Conservation (phyloP, 371 early-diverging fungal species). For the Mortierella sp. region DNA sequence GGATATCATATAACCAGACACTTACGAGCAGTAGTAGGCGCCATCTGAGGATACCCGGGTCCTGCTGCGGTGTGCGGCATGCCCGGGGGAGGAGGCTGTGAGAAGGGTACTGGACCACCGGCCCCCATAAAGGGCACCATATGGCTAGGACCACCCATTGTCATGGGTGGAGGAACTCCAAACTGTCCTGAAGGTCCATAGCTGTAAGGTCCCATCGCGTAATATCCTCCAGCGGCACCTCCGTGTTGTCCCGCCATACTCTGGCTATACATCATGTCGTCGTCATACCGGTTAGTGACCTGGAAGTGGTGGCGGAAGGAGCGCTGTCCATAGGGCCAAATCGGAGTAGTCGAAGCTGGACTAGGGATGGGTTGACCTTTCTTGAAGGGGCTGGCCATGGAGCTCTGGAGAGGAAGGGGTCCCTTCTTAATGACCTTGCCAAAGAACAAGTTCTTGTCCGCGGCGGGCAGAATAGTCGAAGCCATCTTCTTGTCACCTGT, state of each 20-base stretch:
- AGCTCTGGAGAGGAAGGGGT: constrained; percentile 21
- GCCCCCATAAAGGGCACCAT: constrained; percentile 33
- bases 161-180: constrained; percentile 38
- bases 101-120: constrained; percentile 34
- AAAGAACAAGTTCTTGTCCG: constrained; percentile 57
- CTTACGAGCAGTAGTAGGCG: constrained; percentile 41
- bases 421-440: constrained; percentile 43
- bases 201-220: constrained; percentile 34
- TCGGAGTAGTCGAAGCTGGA: constrained; percentile 30
- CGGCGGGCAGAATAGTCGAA: constrained; percentile 1
- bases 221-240: constrained; percentile 28
- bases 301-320: constrained; percentile 41
- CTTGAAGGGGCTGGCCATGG: constrained; percentile 48
- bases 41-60: constrained; percentile 42
- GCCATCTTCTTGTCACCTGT: constrained; percentile 30
- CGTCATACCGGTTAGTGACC: constrained; percentile 41
- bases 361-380: constrained; percentile 22
- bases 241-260: constrained; percentile 28
- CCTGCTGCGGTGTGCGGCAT: constrained; percentile 41
- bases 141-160: constrained; percentile 40
- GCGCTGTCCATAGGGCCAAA: constrained; percentile 41
- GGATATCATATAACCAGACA: neutral
- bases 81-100: constrained; percentile 41
- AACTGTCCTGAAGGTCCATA: constrained; percentile 49
- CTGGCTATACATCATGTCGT: constrained; percentile 40